phyloP scores from a whole-genome alignment of 2,329 filamentous ascomycete species.

The Clarireedia monteithiana region DNA sequence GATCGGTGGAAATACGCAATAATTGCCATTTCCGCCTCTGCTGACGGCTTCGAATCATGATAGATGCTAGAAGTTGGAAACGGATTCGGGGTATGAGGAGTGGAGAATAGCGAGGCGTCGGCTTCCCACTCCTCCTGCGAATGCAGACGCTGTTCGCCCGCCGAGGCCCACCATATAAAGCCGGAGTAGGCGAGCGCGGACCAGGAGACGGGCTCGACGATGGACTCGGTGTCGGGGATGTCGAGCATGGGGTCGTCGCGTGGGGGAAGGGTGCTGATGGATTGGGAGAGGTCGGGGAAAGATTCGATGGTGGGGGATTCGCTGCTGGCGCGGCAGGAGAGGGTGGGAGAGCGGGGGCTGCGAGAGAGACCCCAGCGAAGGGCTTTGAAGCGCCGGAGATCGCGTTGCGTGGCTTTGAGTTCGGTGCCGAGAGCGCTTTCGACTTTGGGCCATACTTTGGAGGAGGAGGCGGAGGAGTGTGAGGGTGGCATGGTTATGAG shows the following conservation, averaged over 20 bases:
- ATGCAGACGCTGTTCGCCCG: slow-evolving; percentile 61
- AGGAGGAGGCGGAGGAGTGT: slow-evolving; percentile 47
- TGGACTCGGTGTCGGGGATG: slow-evolving; percentile 42
- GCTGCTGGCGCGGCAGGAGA: slow-evolving; percentile 9
- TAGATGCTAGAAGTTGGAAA: neutral
- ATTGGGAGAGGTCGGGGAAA: slow-evolving; percentile 18
- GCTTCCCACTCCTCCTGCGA: slow-evolving; percentile 52
- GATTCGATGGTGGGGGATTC: slow-evolving; percentile 8
- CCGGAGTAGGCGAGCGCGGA: slow-evolving; percentile 69
- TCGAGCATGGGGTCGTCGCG: slow-evolving; percentile 35
- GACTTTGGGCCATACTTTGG: slow-evolving; percentile 68
- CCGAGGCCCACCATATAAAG: slow-evolving; percentile 88
- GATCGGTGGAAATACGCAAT: slow-evolving; percentile 78
- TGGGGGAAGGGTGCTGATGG: slow-evolving; percentile 21
- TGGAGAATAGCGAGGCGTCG: slow-evolving; percentile 45
- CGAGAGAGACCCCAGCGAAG: slow-evolving; percentile 56
- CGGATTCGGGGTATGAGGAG: slow-evolving; percentile 4
- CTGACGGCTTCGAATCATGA: slow-evolving; percentile 27
- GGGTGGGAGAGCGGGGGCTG: slow-evolving; percentile 11
- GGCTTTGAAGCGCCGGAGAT: slow-evolving; percentile 70
- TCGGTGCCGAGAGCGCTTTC: slow-evolving; percentile 53
- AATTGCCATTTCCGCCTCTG: slow-evolving; percentile 56
- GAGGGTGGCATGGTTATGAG: slow-evolving; percentile 72
- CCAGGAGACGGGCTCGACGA: slow-evolving; percentile 60
- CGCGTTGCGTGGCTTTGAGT: slow-evolving; percentile 82